Base-by-base conservation (phyloP, 73 alveolate genomes). In the Durusdinium trenchii region DNA sequence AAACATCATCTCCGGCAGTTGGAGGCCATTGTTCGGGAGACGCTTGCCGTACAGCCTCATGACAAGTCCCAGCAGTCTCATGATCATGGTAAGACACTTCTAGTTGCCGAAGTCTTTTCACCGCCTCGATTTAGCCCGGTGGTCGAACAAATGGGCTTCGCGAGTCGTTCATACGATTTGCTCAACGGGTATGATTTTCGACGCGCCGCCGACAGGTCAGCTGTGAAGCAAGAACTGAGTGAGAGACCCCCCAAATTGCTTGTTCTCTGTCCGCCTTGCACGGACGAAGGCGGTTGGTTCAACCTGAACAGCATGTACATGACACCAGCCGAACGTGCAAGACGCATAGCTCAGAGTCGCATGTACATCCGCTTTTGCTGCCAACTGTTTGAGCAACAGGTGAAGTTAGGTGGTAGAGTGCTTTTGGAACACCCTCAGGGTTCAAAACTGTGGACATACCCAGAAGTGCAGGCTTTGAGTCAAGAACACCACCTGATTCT, bases 31-130 rank as follows among this genome's bases (percentile, higher is more conserved):
- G n/a, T n/a, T n/a, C 81, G 35, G 47, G 81, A 30, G 16, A 67
- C 0, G 1, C 18, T 12, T 2, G 18, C n/a, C 73, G 73, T 32
- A 67, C 81, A 26, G 46, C 81, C 9, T 35, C 45, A 67, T 9
- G 79, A 16, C 45, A 28, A 10, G 43, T 67, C 26, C 14, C 20
- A 43, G 20, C 9, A 28, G 42, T 67, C n/a, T n/a, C n/a, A n/a
- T n/a, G n/a, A n/a, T 12, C 81, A 57, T 16, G 69, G 69, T 57
- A 16, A 12, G 23, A 26, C n/a, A 3, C 40, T 40, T 47, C 46
- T 48, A 7, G 94, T 84, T 48, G 94, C 60, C 20, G 94, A 84
- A 48, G n/a, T 51, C n/a, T 50, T 84, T 38, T 84, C 76, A 40
- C 75, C 78, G 12, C 94, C 94, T 1, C 47, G 94, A 10, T 50